These are phyloP conservation scores for Sinapis alba DNA, from an alignment of 441 rosid species.

Conservation along the genomic window DNA sequence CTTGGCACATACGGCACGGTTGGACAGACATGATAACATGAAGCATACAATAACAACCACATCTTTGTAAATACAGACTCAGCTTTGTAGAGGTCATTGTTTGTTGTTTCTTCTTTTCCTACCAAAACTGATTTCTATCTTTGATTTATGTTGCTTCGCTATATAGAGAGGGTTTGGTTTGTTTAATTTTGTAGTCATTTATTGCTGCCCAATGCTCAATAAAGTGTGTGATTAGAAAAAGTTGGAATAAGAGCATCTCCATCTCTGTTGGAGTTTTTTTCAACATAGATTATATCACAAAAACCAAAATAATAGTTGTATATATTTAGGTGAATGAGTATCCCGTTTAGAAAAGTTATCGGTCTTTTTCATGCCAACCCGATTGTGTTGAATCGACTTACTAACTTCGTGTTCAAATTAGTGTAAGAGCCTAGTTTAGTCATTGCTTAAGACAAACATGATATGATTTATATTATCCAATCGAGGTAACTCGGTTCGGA, in stretches of 20 bases:
- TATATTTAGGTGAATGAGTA: neutral
- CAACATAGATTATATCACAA: neutral
- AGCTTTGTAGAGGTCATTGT: conserved; percentile 10
- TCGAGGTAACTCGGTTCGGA: no score
- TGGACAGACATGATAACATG: conserved; percentile 1
- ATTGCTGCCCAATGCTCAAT: neutral
- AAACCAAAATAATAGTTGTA: neutral
- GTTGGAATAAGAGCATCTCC: neutral
- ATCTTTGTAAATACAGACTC: conserved; percentile 23
- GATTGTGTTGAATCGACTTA: neutral
- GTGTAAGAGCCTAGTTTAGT: neutral
- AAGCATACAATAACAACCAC: neutral
- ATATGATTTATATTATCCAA: no score
- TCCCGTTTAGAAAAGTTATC: neutral
- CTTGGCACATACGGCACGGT: conserved; percentile 12
- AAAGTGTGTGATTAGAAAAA: neutral
- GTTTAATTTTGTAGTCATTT: neutral
- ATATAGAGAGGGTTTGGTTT: conserved; percentile 25
- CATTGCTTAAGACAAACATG: no score
- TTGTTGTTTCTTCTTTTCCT: neutral
- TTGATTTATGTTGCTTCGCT: neutral
- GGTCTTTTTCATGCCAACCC: neutral
- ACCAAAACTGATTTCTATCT: neutral
- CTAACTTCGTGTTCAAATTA: neutral
- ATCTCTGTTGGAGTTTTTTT: neutral